Conservation (phyloP, 805 yeast genomes). For the Cyberlindnera meyerae region DNA sequence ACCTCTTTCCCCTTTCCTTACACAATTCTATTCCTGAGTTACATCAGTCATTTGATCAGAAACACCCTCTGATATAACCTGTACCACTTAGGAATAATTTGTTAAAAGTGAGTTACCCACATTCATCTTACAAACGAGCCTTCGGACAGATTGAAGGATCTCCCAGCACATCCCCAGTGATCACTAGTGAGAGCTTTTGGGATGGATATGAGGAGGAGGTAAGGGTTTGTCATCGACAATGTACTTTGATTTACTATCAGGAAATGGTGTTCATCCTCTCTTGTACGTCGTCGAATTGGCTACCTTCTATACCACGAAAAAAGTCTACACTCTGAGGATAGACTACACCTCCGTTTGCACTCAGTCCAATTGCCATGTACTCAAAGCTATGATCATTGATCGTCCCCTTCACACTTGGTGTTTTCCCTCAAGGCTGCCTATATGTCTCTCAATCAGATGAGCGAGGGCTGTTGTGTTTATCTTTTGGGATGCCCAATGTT, state of each 20-base stretch:
- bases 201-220: too few relatives aligned
- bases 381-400: too few relatives aligned
- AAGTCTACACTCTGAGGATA: too few relatives aligned
- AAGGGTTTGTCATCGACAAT: too few relatives aligned
- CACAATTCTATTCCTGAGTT: slow-evolving; percentile 14
- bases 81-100: slow-evolving; percentile 14
- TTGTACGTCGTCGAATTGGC: too few relatives aligned
- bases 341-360: too few relatives aligned
- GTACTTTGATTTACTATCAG: too few relatives aligned
- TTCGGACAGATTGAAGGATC: not conserved
- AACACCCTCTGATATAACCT: slow-evolving; percentile 1
- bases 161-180: too few relatives aligned
- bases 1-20: slow-evolving; percentile 4
- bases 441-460: not conserved
- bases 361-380: too few relatives aligned
- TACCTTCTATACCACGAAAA: too few relatives aligned
- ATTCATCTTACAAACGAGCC: not conserved
- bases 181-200: too few relatives aligned
- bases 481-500: slow-evolving; percentile 1
- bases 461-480: slow-evolving; percentile 6
- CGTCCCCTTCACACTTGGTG: not conserved
- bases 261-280: too few relatives aligned
- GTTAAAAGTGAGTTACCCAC: slow-evolving; percentile 8
- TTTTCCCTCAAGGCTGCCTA: not conserved
- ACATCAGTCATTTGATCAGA: slow-evolving; percentile 5